A percentile compares a stretch with the other conserved stretches of the same genome.
phyloP scores from a whole-genome alignment of 2,329 filamentous ascomycete genomes.

The Fusarium sp. region DNA sequence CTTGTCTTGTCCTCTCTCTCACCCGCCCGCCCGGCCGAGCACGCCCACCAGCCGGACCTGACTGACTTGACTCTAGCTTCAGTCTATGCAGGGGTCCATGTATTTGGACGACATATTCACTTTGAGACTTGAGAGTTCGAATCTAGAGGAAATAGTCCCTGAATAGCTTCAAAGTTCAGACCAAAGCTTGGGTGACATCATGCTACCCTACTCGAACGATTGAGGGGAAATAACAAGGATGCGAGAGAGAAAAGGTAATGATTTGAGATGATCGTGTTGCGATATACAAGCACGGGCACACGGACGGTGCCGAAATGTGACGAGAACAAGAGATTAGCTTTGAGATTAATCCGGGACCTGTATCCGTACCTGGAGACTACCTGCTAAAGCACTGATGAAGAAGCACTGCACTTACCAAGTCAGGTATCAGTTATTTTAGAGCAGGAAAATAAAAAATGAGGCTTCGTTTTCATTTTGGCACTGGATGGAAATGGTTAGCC shows the following conservation, averaged over 20 bases:
- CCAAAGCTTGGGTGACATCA: slow-evolving; percentile 39
- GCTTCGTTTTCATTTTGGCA: not conserved
- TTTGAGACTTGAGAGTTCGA: not conserved
- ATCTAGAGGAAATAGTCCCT: not conserved
- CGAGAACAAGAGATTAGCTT: not conserved
- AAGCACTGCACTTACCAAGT: too few relatives aligned
- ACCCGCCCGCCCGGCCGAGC: slow-evolving; percentile 8
- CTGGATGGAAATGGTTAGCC: slow-evolving; percentile 36
- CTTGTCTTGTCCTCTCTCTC: not conserved
- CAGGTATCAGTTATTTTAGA: not conserved
- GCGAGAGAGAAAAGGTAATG: not conserved
- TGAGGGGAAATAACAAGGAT: slow-evolving; percentile 28
- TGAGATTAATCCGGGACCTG: not conserved
- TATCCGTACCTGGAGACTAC: too few relatives aligned
- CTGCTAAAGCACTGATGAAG: too few relatives aligned
- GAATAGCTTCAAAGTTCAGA: slow-evolving; percentile 35
- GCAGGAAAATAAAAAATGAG: not conserved
- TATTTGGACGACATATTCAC: not conserved
- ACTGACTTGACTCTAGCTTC: not conserved
- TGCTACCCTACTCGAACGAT: slow-evolving; percentile 29
- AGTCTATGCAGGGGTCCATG: not conserved
- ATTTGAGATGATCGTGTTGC: slow-evolving; percentile 23
- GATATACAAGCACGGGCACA: slow-evolving; percentile 12
- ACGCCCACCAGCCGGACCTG: not conserved
- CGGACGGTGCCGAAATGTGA: slow-evolving; percentile 9